These are phyloP conservation scores for Ceratobasidium sp. DNA, from an alignment of 1,284 basidiomycete species.

Conservation along the genomic window DNA sequence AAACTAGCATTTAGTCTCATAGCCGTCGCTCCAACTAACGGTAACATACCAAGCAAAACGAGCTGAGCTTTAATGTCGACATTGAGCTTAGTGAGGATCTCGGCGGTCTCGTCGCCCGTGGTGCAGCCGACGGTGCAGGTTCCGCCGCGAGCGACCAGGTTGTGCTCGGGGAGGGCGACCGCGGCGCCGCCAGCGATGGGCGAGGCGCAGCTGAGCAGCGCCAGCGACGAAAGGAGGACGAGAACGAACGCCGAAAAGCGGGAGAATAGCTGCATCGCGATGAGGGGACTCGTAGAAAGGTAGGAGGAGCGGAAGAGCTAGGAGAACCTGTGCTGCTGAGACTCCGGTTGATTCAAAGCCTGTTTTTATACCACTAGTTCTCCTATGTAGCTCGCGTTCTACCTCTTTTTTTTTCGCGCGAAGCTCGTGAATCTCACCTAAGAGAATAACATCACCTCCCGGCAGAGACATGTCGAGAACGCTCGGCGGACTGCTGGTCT, in stretches of 20 bases:
- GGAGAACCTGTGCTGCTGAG: slow-evolving; percentile 37
- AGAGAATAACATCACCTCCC: not conserved
- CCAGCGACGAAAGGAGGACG: slow-evolving; percentile 34
- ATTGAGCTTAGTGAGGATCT: slow-evolving; percentile 32
- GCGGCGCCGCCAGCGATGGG: slow-evolving; percentile 10
- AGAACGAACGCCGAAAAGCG: slow-evolving; percentile 30
- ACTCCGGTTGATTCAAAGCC: not conserved
- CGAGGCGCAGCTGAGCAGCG: slow-evolving; percentile 32
- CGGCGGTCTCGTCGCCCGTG: slow-evolving; percentile 22
- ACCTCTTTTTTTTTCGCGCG: not conserved
- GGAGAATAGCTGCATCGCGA: slow-evolving; percentile 36
- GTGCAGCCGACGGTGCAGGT: slow-evolving; percentile 26
- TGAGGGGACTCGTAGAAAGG: not conserved
- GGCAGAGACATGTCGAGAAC: not conserved
- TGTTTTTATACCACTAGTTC: slow-evolving; percentile 11
- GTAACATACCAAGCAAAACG: slow-evolving; percentile 12
- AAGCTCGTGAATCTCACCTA: not conserved
- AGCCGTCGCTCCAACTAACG: not conserved
- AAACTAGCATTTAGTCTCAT: not conserved
- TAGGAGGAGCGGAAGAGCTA: slow-evolving; percentile 21
- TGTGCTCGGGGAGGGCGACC: slow-evolving; percentile 30
- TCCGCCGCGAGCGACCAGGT: slow-evolving; percentile 34
- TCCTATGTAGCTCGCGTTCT: too few relatives aligned
- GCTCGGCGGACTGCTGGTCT: not conserved
- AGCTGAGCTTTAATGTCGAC: slow-evolving; percentile 29